Conservation (phyloP, 1,284 basidiomycete species). For the Trichosporon faecale region DNA sequence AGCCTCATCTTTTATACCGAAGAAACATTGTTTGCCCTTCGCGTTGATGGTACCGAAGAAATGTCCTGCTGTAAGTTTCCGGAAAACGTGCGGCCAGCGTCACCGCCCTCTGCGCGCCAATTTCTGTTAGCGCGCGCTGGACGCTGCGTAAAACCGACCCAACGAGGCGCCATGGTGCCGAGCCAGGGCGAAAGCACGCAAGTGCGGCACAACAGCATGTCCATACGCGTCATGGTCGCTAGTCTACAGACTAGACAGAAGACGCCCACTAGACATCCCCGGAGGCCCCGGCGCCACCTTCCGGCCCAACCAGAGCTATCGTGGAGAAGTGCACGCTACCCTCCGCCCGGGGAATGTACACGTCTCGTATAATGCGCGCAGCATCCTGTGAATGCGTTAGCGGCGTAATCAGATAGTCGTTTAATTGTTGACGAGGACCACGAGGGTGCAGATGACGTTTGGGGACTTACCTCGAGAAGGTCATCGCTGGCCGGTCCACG, state of each 20-base stretch:
- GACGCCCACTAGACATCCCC: not conserved
- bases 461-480: slow-evolving; percentile 18
- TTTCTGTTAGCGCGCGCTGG: not conserved
- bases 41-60: not conserved
- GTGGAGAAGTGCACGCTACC: slow-evolving; percentile 26
- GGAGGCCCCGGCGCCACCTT: not conserved
- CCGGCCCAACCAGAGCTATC: slow-evolving; percentile 24
- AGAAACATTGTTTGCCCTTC: not conserved
- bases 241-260: not conserved
- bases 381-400: slow-evolving; percentile 21
- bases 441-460: not conserved
- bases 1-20: not conserved
- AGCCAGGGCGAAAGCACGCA: not conserved
- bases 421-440: not conserved
- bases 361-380: slow-evolving; percentile 25
- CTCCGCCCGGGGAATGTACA: slow-evolving; percentile 26
- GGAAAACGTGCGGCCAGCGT: not conserved
- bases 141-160: not conserved
- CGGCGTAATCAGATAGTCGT: not conserved
- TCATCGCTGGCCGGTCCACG: slow-evolving; percentile 19
- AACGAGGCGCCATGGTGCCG: not conserved
- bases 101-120: not conserved
- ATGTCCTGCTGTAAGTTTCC: not conserved
- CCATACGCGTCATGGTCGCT: not conserved
- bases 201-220: not conserved